phyloP scores from a whole-genome alignment of 2,329 filamentous ascomycete species.

The Stemphylium beticola region DNA sequence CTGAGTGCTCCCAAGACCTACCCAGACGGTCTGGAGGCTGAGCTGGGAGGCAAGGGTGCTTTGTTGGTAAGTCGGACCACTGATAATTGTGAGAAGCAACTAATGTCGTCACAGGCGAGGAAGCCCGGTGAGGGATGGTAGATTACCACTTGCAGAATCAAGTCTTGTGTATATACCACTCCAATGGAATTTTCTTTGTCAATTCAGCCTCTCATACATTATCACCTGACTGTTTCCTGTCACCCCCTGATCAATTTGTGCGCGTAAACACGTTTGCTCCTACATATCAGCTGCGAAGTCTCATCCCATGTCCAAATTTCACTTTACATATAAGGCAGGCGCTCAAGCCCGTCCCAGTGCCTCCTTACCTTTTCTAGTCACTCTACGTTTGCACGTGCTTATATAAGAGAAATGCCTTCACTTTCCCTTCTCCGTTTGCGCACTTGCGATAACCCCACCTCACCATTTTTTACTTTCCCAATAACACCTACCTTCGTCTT shows the following conservation, averaged over 20 bases:
- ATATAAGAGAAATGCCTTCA: no score
- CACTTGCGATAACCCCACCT: no score
- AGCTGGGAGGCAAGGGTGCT: conserved; percentile 56
- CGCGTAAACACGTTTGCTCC: neutral
- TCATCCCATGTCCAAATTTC: neutral
- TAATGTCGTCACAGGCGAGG: conserved; percentile 27
- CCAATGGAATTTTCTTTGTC: conserved; percentile 10
- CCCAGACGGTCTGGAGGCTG: conserved; percentile 55
- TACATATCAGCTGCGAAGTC: no score
- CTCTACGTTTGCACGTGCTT: no score
- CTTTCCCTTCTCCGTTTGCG: no score
- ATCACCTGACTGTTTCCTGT: neutral
- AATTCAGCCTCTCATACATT: neutral
- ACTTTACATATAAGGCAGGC: no score
- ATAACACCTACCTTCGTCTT: no score
- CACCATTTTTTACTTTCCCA: no score
- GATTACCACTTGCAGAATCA: neutral
- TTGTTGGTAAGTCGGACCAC: conserved; percentile 43
- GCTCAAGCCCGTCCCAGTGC: no score
- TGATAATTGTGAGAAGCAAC: neutral
- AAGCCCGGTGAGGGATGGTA: conserved; percentile 32
- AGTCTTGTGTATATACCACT: conserved; percentile 14
- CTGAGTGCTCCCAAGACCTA: conserved; percentile 54
- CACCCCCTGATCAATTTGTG: neutral
- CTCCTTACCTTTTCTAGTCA: no score